These are phyloP conservation scores for Salix exigua DNA, from an alignment of 345 rosid genomes.

Conservation along the genomic window DNA sequence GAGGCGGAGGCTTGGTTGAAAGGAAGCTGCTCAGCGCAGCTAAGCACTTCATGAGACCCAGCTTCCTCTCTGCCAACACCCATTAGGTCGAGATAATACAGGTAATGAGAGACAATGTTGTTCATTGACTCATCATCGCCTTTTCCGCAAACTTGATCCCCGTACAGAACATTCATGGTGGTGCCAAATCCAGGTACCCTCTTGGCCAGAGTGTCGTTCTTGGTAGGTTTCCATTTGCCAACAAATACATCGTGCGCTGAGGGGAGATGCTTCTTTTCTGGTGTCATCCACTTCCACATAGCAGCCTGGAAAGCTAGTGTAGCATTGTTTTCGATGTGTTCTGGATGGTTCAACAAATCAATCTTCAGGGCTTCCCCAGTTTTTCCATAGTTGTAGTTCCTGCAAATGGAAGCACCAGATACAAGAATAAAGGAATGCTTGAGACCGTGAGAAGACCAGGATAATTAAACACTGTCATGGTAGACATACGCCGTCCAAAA, in stretches of 20 bases:
- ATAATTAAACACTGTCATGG: neutral
- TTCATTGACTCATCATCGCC: slow-evolving; percentile 69
- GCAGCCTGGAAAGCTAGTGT: slow-evolving; percentile 80
- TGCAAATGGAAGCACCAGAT: slow-evolving; percentile 12
- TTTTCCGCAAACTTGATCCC: slow-evolving; percentile 60
- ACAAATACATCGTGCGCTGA: slow-evolving; percentile 76
- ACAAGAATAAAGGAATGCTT: neutral
- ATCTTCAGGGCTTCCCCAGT: slow-evolving; percentile 67
- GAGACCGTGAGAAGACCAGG: neutral
- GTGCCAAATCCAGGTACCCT: slow-evolving; percentile 71
- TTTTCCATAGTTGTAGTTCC: slow-evolving; percentile 87
- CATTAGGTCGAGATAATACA: slow-evolving; percentile 68
- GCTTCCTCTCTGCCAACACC: slow-evolving; percentile 91
- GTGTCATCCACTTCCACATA: slow-evolving; percentile 89
- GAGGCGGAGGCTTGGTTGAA: slow-evolving; percentile 39
- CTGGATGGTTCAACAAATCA: slow-evolving; percentile 64
- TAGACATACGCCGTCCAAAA: neutral
- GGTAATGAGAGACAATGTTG: slow-evolving; percentile 66
- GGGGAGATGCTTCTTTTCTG: slow-evolving; percentile 63
- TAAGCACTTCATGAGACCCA: slow-evolving; percentile 70
- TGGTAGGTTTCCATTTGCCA: slow-evolving; percentile 79
- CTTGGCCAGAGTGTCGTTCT: slow-evolving; percentile 72
- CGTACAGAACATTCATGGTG: slow-evolving; percentile 73
- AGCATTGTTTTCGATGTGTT: slow-evolving; percentile 67
- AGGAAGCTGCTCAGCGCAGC: slow-evolving; percentile 67